These are phyloP conservation scores for Xylaria sp. DNA, from an alignment of 2,329 filamentous ascomycete species.

Conservation along the genomic window DNA sequence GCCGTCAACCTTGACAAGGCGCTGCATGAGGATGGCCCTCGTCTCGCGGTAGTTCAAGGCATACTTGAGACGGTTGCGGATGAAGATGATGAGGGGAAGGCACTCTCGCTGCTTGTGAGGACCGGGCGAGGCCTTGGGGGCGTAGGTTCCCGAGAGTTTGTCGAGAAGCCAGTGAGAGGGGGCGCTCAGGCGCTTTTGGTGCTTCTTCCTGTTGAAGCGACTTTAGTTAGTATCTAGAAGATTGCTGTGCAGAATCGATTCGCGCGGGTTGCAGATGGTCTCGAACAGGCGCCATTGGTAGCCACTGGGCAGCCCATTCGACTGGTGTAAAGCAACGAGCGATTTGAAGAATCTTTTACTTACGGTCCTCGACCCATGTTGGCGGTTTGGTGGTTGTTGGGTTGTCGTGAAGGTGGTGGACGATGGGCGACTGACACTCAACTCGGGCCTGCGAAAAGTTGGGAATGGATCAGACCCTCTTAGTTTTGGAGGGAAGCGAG, in stretches of 20 bases:
- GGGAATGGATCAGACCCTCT: slow-evolving; percentile 16
- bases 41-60: slow-evolving; percentile 98
- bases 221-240: slow-evolving; percentile 40
- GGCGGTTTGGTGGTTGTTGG: slow-evolving; percentile 45
- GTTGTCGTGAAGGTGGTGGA: slow-evolving; percentile 39
- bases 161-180: slow-evolving; percentile 99
- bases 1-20: slow-evolving; percentile 98
- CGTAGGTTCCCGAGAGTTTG: slow-evolving; percentile 95
- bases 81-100: slow-evolving; percentile 98
- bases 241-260: background rate
- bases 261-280: background rate
- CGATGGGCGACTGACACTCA: slow-evolving; percentile 28
- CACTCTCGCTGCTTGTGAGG: slow-evolving; percentile 99
- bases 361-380: slow-evolving; percentile 61
- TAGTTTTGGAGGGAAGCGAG: slow-evolving; percentile 36
- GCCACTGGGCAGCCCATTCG: background rate
- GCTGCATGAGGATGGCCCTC: slow-evolving; percentile 98
- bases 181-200: slow-evolving; percentile 99
- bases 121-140: slow-evolving; percentile 75
- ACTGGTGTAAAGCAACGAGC: too few relatives aligned
- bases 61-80: slow-evolving; percentile 97
- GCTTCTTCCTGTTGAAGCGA: slow-evolving; percentile 78
- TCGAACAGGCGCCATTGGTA: background rate
- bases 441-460: slow-evolving; percentile 31
- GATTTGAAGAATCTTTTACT: slow-evolving; percentile 40